Percentiles rank a stretch among this genome's conserved stretches.
Evolutionary conservation across 2,329 filamentous ascomycete genomes (phyloP).

Genomic region (Aspergillus sp.): DNA sequence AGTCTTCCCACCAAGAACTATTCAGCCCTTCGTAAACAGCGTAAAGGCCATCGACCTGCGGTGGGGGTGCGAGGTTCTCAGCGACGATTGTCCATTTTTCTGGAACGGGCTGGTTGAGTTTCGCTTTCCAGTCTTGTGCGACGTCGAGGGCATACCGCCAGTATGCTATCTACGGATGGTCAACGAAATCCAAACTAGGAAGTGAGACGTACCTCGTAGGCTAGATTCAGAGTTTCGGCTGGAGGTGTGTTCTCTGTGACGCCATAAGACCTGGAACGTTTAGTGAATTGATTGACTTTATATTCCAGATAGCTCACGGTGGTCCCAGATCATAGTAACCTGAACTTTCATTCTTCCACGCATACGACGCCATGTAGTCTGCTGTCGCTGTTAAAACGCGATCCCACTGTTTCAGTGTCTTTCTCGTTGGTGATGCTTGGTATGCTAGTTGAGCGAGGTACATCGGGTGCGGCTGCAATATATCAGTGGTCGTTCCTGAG

Average conservation of each 20-base stretch:
- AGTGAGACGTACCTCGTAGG: slow-evolving; percentile 12
- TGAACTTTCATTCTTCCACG: slow-evolving; percentile 13
- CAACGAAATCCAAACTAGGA: not conserved
- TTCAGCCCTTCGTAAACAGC: slow-evolving; percentile 15
- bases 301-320: not conserved
- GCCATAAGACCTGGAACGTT: not conserved
- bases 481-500: not conserved
- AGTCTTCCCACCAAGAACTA: slow-evolving; percentile 15
- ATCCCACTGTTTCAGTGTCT: slow-evolving; percentile 14
- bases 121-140: slow-evolving; percentile 11
- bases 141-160: slow-evolving; percentile 15
- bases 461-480: slow-evolving; percentile 16
- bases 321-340: slow-evolving; percentile 18
- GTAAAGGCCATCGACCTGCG: slow-evolving; percentile 9
- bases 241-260: slow-evolving; percentile 18
- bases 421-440: slow-evolving; percentile 7
- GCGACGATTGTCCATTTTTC: slow-evolving; percentile 7
- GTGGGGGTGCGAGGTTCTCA: slow-evolving; percentile 4
- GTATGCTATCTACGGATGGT: slow-evolving; percentile 9
- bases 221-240: slow-evolving; percentile 9
- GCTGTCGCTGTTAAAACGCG: slow-evolving; percentile 11
- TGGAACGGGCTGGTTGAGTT: slow-evolving; percentile 5
- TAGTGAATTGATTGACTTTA: no score
- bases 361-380: slow-evolving; percentile 17
- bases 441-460: slow-evolving; percentile 14